Evolutionary conservation across 1,139 yeast species (phyloP), one percentile per base, ranked within the genome.

Genomic region (Nakaseomyces glabratus): DNA sequence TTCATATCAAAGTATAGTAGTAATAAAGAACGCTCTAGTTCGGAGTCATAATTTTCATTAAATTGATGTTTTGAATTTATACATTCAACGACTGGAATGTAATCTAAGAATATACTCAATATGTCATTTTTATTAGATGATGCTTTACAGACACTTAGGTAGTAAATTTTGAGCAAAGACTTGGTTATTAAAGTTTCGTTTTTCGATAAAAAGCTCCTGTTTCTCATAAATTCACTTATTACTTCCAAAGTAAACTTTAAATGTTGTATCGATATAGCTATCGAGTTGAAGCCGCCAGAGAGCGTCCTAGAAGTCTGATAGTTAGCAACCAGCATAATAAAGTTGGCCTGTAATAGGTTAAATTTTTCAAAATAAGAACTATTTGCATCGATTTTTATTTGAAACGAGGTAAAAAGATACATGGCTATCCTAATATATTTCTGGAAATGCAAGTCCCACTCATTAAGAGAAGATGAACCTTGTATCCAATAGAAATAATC

Each of bases 401-500:
- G 35, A 3, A 46, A 33, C 2, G 58, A 46, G 14, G 45, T 41
- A 21, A 51, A 44, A 4, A 53, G 37, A 32, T 47, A 55, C 9
- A 43, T 29, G 4, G 47, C 38, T 28, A 52, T 39, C 32, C 60
- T 38, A 11, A 51, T 41, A 2, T 48, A 28, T 31, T 47, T 47
- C 33, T 51, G 55, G 20, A 50, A 50, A 19, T 37, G 34, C 8
- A 46, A 37, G 31, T 46, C 45, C 55, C 56, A 52, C n/a, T 30
- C 37, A 25, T 40, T 44, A 4, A 41, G 20, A 2, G 45, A 49
- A 18, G 40, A 28, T 6, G 41, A 28, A 5, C 54, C 43, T 25
- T 50, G 47, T 15, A 44, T 24, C 14, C 43, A 26, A 7, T 40
- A 37, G 17, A 49, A 17, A 2, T 46, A 41, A 20, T 35, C 35